Evolutionary conservation across 2,329 filamentous ascomycete genomes (phyloP), one percentile per base, ranked within the genome.

Genomic region (Hypomyces perniciosus): DNA sequence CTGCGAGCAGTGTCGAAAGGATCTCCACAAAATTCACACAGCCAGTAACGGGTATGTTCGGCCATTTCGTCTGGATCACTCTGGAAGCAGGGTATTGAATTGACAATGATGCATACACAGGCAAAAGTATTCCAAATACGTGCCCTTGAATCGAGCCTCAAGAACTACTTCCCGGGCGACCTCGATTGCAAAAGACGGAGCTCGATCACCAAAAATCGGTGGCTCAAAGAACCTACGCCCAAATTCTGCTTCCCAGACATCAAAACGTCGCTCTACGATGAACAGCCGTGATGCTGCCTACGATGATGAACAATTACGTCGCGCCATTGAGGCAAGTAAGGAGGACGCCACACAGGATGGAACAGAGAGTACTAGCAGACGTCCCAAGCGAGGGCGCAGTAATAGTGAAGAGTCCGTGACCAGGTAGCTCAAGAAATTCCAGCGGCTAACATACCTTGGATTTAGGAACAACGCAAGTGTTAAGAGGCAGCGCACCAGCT

Each of bases 271-370:
- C 29, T 96, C 90, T 20, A 99, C 93, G 6, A 96, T 97, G 90
- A 96, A 97, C 65, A 99, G 93, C 66, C 84, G 92, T 55, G 87
- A 90, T 67, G 91, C 92, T 39, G 92, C 90, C 26, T 97, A 97
- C 61, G 91, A 97, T 57, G 93, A 99, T 69, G 91, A 95, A 60
- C 85, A 91, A 62, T 69, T 99, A 37, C 83, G 90, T 49, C 83
- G 88, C 58, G 93, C 92, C 30, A 90, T 99, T 60, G 92, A 97
- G 68, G 91, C 95, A 55, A 99, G 93, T 73, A 96, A 91, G 70
- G 85, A 88, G 63, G 89, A 95, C 40, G 83, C 79, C 44, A 69
- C 74, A 9, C 74, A 75, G 8, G 68, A 76, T 33, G 64, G 66
- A 10, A 39, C 55, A 9, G 83, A 85, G 34, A 76, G 77, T 47